phyloP scores from a whole-genome alignment of 2,329 filamentous ascomycete genomes.

The Cladosporium sp. region DNA sequence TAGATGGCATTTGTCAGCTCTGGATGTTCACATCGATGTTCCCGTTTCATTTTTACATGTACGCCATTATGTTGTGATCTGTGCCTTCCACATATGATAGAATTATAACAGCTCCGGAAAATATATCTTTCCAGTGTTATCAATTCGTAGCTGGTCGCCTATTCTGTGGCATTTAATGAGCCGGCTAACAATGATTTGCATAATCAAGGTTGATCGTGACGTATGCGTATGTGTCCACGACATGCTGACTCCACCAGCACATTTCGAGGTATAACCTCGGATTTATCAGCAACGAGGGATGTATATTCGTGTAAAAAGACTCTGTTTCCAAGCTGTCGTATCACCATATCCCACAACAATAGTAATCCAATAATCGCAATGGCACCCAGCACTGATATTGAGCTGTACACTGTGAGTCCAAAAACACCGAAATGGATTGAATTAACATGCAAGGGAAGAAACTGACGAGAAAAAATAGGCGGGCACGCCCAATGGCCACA shows the following conservation, averaged over 20 bases:
- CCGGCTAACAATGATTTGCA: not conserved
- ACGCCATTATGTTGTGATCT: not conserved
- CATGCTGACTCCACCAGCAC: not conserved
- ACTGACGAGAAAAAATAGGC: not conserved
- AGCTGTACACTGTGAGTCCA: not conserved
- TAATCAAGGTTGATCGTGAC: conserved; percentile 7
- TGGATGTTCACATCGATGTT: too few relatives aligned
- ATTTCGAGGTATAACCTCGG: conserved; percentile 3
- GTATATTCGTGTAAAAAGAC: not conserved
- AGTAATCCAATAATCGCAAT: not conserved
- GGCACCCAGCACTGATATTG: conserved; percentile 11
- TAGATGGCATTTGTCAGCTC: not conserved
- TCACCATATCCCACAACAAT: not conserved
- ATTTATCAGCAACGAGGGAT: not conserved
- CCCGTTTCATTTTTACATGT: too few relatives aligned
- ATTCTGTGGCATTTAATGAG: too few relatives aligned
- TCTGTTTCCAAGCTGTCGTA: not conserved
- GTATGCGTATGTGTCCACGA: not conserved
- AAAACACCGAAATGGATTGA: not conserved
- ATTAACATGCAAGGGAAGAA: not conserved
- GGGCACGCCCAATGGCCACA: not conserved
- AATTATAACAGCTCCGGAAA: too few relatives aligned
- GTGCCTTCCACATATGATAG: not conserved
- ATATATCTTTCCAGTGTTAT: too few relatives aligned
- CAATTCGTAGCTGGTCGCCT: too few relatives aligned